These are phyloP conservation scores for Sideroxylon spinosum DNA, from an alignment of 179 eudicot species.

Conservation along the genomic window DNA sequence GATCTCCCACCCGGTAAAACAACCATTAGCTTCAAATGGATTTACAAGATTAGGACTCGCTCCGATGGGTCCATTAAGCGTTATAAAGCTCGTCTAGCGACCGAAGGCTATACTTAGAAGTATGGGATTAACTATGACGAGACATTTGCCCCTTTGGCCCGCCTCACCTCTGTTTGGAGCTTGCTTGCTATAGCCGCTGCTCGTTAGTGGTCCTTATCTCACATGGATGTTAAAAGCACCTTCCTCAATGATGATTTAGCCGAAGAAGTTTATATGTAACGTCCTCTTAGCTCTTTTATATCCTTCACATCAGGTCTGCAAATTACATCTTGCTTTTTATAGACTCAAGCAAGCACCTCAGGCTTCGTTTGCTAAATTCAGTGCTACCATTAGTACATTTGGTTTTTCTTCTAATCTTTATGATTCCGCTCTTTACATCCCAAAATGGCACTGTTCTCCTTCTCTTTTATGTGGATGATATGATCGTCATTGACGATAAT, in stretches of 20 bases:
- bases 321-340: not conserved
- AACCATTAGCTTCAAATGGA: not conserved
- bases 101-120: not conserved
- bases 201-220: not conserved
- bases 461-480: too few species aligned
- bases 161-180: not conserved
- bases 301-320: not conserved
- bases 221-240: not conserved
- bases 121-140: not conserved
- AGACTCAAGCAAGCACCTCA: not conserved
- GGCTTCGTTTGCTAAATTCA: too few species aligned
- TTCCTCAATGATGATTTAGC: not conserved
- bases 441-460: too few species aligned
- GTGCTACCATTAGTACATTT: too few species aligned
- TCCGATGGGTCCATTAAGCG: not conserved
- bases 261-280: not conserved
- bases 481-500: too few species aligned
- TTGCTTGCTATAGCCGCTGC: not conserved
- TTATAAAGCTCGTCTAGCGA: not conserved
- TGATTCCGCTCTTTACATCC: too few species aligned
- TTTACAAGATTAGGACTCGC: not conserved
- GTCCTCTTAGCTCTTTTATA: not conserved
- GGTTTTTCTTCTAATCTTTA: too few species aligned
- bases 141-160: not conserved
- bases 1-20: not conserved